Base-by-base conservation (phyloP, 2,329 filamentous ascomycete genomes). In the Ophiostoma australiae region DNA sequence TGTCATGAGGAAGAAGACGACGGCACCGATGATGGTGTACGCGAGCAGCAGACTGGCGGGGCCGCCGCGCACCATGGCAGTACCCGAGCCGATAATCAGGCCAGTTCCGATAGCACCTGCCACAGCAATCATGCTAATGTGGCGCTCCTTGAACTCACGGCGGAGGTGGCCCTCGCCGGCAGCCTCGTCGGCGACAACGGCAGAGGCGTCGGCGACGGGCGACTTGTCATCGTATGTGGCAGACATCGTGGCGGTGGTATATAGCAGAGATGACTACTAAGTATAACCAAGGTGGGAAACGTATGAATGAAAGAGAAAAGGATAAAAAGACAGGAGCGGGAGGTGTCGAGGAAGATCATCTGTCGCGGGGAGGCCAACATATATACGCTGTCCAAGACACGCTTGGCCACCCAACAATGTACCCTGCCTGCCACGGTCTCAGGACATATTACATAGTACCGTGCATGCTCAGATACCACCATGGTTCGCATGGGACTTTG, bases 31-130 rank as follows among this genome's bases (percentile, higher is more conserved):
- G 31, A 87, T 74, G 44, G 81, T 80, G 76, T 86, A 90, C 48
- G 85, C 87, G 71, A 90, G 76, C 73, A 90, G 81, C 65, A 90
- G 79, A 71, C 82, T 84, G 67, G 79, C 80, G 2, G 82, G 81
- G 27, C 82, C 82, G 37, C 81, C 82, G n/a, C 75, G 75, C 71
- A 79, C 79, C 31, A 83, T 79, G 63, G 86, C 87, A 73, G 81
- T 80, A 70, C 87, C 87, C 73, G 90, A 89, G 75, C 82, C 86
- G 75, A 89, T 55, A 27, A 74, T 73, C 20, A 74, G 69, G 35
- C 72, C 79, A 39, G 85, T 87, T 74, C 85, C 86, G 80, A 78
- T 73, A 72, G 82, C 81, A 68, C 82, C 82, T 72, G 81, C 82
- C 20, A 85, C 81, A 70, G 81, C 82, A 76, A 84, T 83, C 79